Conservation (phyloP, 192 early-diverging fungal genomes). For the Allomyces arbusculus region DNA sequence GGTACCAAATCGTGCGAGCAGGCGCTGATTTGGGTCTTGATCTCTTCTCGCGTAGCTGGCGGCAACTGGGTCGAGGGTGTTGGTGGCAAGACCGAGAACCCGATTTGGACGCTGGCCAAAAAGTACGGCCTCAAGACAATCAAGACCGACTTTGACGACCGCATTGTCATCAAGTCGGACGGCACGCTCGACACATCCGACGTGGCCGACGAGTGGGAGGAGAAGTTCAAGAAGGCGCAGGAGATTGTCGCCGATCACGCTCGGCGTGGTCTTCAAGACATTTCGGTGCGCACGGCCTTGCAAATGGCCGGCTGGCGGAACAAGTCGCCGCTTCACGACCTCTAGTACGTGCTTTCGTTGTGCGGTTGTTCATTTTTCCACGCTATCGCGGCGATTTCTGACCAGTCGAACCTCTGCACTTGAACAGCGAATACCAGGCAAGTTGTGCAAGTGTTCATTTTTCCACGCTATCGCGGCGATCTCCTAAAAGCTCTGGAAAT, state of each 20-base stretch:
- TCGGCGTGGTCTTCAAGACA: conserved; percentile 7
- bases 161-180: conserved; percentile 8
- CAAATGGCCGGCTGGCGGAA: conserved; percentile 9
- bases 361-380: too few relatives aligned
- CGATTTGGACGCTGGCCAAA: conserved; percentile 12
- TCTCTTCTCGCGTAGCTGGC: not conserved
- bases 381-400: too few relatives aligned
- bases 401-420: too few relatives aligned
- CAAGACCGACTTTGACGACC: conserved; percentile 12
- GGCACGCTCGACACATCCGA: conserved; percentile 1
- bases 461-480: too few relatives aligned
- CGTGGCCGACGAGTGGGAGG: conserved; percentile 3
- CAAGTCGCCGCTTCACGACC: too few relatives aligned
- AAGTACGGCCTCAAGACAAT: conserved; percentile 10
- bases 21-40: too few relatives aligned
- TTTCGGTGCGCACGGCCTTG: conserved; percentile 12
- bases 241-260: conserved; percentile 6
- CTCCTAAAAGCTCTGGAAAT: too few relatives aligned
- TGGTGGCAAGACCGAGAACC: conserved; percentile 16
- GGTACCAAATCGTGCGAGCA: too few relatives aligned
- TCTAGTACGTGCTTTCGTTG: too few relatives aligned
- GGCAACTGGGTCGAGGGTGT: conserved; percentile 5
- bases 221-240: conserved; percentile 3
- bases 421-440: conserved; percentile 13
- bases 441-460: too few relatives aligned